Percentiles rank a stretch among this genome's conserved stretches.
Conservation (phyloP, 331 rosid species). For the Spiraea crenata region DNA sequence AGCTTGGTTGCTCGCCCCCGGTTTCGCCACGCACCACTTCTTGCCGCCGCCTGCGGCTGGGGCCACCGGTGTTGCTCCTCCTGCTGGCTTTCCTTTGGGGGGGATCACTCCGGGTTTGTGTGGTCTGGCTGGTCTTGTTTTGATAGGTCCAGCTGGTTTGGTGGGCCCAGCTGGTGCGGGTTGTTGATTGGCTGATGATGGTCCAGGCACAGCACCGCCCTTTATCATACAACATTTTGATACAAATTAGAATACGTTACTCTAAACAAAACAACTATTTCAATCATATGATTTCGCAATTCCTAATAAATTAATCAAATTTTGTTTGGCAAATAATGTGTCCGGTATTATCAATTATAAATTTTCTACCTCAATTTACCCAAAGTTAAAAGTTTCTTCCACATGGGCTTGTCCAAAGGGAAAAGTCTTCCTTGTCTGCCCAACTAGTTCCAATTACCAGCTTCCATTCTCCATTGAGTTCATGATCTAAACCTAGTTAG, state of each 20-base stretch:
- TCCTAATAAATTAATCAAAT: no score
- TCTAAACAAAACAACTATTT: background rate
- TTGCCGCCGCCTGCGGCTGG: conserved; percentile 17
- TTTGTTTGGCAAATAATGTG: no score
- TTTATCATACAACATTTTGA: background rate
- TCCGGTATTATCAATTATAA: no score
- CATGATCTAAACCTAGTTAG: no score
- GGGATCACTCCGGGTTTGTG: no score
- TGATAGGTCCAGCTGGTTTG: background rate
- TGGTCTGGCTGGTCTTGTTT: background rate
- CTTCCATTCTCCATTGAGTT: no score
- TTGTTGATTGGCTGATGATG: background rate
- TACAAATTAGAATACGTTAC: background rate
- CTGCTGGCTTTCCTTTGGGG: background rate
- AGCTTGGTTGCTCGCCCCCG: conserved; percentile 36
- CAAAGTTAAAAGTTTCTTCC: no score
- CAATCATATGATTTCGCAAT: no score
- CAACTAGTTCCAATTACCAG: no score
- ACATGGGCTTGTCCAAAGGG: no score
- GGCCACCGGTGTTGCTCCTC: background rate
- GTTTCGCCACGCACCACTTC: conserved; percentile 68
- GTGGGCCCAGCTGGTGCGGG: background rate
- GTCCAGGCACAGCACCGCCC: conserved; percentile 14
- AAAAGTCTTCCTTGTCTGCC: no score
- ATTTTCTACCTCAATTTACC: no score